phyloP scores from a whole-genome alignment of 148 eudicot species.

The Nepenthes mirabilis region DNA sequence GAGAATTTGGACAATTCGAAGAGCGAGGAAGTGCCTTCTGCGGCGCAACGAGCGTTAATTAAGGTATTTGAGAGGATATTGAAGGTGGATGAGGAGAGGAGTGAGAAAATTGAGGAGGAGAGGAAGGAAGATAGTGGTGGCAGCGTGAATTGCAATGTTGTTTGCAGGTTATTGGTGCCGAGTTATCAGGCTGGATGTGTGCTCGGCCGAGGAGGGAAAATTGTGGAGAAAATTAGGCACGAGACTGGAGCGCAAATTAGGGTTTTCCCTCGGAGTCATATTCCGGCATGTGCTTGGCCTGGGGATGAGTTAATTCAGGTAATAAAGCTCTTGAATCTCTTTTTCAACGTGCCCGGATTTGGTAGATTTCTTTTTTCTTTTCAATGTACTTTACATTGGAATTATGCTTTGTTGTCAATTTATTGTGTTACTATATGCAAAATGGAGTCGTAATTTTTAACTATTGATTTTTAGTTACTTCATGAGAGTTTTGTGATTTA shows the following conservation, averaged over 20 bases:
- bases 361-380: too few relatives aligned
- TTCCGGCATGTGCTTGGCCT: slow-evolving; percentile 32
- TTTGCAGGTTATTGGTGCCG: slow-evolving; percentile 30
- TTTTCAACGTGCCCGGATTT: too few relatives aligned
- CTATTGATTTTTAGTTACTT: too few relatives aligned
- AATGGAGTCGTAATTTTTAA: too few relatives aligned
- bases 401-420: too few relatives aligned
- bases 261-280: slow-evolving; percentile 22
- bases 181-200: slow-evolving; percentile 27
- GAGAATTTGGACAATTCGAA: background rate
- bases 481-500: too few relatives aligned
- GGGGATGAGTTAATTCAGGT: slow-evolving; percentile 47
- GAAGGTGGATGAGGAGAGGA: slow-evolving; percentile 37
- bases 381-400: too few relatives aligned
- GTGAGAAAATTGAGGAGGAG: slow-evolving; percentile 1
- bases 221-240: slow-evolving; percentile 30
- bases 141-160: slow-evolving; percentile 8
- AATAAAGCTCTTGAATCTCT: background rate
- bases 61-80: slow-evolving; percentile 37
- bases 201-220: slow-evolving; percentile 32
- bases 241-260: slow-evolving; percentile 39
- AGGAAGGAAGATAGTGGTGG: slow-evolving; percentile 5
- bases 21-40: slow-evolving; percentile 6
- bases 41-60: slow-evolving; percentile 30
- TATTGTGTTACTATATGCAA: too few relatives aligned